These are phyloP conservation scores for Pugionium cornutum DNA, from an alignment of 345 rosid species.

Conservation along the genomic window DNA sequence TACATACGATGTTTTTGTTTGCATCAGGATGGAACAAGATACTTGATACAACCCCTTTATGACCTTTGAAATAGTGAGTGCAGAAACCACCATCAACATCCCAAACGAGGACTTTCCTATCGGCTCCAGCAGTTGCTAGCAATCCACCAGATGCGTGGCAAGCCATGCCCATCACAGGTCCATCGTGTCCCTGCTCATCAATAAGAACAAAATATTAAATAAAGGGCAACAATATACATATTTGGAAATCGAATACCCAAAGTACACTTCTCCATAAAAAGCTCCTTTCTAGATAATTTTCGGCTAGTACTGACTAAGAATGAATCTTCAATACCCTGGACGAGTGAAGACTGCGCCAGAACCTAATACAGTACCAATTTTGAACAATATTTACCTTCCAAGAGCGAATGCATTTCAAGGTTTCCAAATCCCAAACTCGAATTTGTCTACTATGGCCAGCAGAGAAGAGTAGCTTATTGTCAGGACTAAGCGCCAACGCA, in stretches of 20 bases:
- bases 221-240: neutral
- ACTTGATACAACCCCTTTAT: conserved; percentile 78
- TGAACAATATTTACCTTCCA: conserved; percentile 66
- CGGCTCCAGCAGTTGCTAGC: conserved; percentile 95
- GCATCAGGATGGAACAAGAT: conserved; percentile 80
- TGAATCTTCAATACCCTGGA: neutral
- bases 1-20: conserved; percentile 65
- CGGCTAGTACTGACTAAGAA: neutral
- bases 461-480: conserved; percentile 77
- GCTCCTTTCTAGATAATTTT: neutral
- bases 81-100: conserved; percentile 98
- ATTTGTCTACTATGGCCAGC: conserved; percentile 92
- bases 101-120: conserved; percentile 95
- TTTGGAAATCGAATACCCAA: neutral
- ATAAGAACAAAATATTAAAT: neutral
- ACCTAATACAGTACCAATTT: neutral
- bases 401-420: conserved; percentile 72
- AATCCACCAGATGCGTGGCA: conserved; percentile 92
- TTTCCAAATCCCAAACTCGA: conserved; percentile 85
- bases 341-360: neutral
- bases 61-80: conserved; percentile 92
- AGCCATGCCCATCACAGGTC: conserved; percentile 87
- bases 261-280: conserved; percentile 2
- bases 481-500: conserved; percentile 77
- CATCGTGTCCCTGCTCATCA: conserved; percentile 76